Conservation (phyloP, 768 basidiomycete species). For the Tremella fuciformis region DNA sequence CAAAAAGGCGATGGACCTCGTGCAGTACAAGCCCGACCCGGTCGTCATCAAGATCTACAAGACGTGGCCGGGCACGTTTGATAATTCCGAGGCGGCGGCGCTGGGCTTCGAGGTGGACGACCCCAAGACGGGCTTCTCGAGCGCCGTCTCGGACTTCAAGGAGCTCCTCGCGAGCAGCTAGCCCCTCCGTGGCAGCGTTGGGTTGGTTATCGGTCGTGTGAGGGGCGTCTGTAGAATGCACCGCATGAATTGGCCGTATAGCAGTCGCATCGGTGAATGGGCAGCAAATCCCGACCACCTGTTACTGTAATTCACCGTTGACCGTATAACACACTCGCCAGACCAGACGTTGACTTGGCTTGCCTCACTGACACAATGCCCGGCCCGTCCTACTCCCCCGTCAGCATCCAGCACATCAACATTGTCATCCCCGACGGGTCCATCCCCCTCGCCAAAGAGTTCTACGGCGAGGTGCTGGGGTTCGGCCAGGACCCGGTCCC, state of each 20-base stretch:
- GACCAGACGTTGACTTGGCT: too few relatives aligned
- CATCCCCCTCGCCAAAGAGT: slow-evolving; percentile 43
- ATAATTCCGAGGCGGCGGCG: slow-evolving; percentile 25
- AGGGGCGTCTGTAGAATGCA: too few relatives aligned
- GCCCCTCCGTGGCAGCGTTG: too few relatives aligned
- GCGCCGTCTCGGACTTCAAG: slow-evolving; percentile 50
- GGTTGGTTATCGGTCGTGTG: too few relatives aligned
- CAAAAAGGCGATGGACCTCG: slow-evolving; percentile 55
- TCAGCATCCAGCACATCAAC: slow-evolving; percentile 45
- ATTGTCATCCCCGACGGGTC: slow-evolving; percentile 39
- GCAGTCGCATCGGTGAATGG: too few relatives aligned
- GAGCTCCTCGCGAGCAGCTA: slow-evolving; percentile 26
- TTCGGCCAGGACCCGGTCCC: slow-evolving; percentile 45
- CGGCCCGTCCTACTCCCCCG: slow-evolving; percentile 22
- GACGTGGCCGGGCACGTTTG: slow-evolving; percentile 51
- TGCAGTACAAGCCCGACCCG: slow-evolving; percentile 49
- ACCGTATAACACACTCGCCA: too few relatives aligned
- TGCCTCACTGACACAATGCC: too few relatives aligned
- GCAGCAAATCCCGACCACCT: too few relatives aligned
- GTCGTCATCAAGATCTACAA: slow-evolving; percentile 47
- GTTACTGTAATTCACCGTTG: too few relatives aligned
- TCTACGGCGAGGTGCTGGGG: slow-evolving; percentile 45
- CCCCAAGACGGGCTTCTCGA: slow-evolving; percentile 42
- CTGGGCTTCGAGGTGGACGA: slow-evolving; percentile 50
- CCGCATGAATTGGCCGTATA: too few relatives aligned